Conservation (phyloP, 1,284 basidiomycete genomes). For the Grifola frondosa region DNA sequence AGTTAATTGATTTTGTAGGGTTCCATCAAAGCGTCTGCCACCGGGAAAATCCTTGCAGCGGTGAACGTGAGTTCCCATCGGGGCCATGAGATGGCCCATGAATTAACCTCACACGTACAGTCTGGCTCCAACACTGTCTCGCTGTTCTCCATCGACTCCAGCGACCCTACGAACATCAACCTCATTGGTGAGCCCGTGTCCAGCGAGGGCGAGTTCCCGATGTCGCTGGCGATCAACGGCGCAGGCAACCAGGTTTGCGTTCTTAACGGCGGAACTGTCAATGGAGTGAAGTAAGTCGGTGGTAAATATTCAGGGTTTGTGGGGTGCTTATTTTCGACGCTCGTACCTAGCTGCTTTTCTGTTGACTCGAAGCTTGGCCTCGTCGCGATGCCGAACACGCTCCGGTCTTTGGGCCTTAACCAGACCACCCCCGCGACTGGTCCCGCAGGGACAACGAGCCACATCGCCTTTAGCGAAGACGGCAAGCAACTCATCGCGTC, state of each 20-base stretch:
- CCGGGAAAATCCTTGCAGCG: constrained; percentile 40
- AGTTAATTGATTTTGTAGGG: constrained; percentile 20
- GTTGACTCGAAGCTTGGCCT: constrained; percentile 43
- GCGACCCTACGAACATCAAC: constrained; percentile 38
- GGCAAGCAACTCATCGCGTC: constrained; percentile 43
- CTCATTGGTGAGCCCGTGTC: constrained; percentile 43
- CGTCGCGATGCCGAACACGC: constrained; percentile 37
- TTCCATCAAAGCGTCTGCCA: constrained; percentile 41
- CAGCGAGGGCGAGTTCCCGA: constrained; percentile 48
- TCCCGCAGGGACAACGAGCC: constrained; percentile 41
- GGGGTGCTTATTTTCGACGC: neutral
- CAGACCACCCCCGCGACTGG: constrained; percentile 42
- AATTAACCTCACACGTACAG: constrained; percentile 20
- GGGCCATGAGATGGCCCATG: neutral
- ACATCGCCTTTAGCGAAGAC: constrained; percentile 47
- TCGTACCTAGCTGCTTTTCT: constrained; percentile 39
- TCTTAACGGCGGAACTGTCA: constrained; percentile 47
- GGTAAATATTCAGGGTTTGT: neutral
- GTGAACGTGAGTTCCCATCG: constrained; percentile 40
- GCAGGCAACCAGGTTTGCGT: constrained; percentile 41
- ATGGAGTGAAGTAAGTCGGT: constrained; percentile 42
- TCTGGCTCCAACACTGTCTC: constrained; percentile 48
- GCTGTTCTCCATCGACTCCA: constrained; percentile 44
- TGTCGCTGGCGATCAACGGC: constrained; percentile 45
- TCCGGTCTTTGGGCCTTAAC: constrained; percentile 42